Base-by-base conservation (phyloP, 75 land plant species). In the Pinus tabuliformis region DNA sequence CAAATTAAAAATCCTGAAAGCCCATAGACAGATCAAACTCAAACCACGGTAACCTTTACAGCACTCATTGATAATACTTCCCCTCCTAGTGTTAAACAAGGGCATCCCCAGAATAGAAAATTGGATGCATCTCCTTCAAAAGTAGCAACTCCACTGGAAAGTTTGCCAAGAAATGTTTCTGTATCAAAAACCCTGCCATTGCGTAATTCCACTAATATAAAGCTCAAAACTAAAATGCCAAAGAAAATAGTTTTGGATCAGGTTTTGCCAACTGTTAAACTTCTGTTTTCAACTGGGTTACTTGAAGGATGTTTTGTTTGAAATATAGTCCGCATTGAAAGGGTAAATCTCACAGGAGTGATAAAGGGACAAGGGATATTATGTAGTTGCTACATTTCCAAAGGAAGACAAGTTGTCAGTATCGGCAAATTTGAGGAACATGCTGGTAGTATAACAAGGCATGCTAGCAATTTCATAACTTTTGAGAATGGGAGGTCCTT, bases 401-500 rank as follows among this genome's bases (percentile, higher is more conserved):
- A 88, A 62, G 26, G 26, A 26, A 92, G 98, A 52, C 39, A 37
- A 37, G 39, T 37, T 37, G 39, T 37, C 39, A 37, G 86, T 13
- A 88, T 89, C 24, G 81, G 84, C 68, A 60, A 84, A 26, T 96
- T 96, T 81, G 97, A 96, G 83, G 77, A 80, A 73, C 97, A 96
- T 81, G 97, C 94, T 75, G 89, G 91, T 33, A 90, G 96, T 63
- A 74, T 76, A n/a, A 90, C 91, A 68, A 90, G 83, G 77, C 93
- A 86, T 73, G 89, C 97, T 17, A 85, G 91, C 65, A 85, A 94
- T 28, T 88, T 85, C 73, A 95, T 91, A 22, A 85, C 70, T 74
- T 82, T 95, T 21, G 94, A 89, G 37, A 95, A 95, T 82, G 98
- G 96, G 15, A 93, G 83, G 75, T 85, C 85, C 70, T 64, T 95